Base-by-base conservation (phyloP, 2,329 filamentous ascomycete genomes). In the Aspergillus neotritici region DNA sequence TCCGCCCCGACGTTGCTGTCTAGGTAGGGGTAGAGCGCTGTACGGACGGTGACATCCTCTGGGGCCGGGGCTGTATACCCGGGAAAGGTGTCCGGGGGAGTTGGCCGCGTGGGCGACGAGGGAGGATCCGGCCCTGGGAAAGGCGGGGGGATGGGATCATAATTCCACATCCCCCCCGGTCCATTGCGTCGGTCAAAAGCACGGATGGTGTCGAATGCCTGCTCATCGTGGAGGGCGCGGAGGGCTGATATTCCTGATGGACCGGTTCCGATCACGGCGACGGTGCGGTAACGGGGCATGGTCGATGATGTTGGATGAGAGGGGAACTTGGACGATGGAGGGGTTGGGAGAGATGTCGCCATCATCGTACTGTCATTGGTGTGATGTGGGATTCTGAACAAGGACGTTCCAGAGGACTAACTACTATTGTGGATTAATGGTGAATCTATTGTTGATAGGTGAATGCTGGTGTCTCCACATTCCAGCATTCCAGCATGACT, bases 111-210 rank as follows among this genome's bases (percentile, higher is more conserved):
- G 7, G 10, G 15, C 10, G 16, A 32, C 2, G 13, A 15, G 16
- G 44, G 16, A 2, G 32, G 4, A 4, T 11, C 35, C 2, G 45
- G 37, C 3, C 45, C 29, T 4, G 51, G 52, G 40, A 63, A 63
- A 11, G 40, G 34, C 35, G 61, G 57, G 1, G 61, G 58, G 1
- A 47, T 42, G 11, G 55, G 44, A 37, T 63, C 59, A 37, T 54
- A 57, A 29, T 55, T 52, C 63, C 63, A 66, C 4, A 58, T 56
- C 5, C 62, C 62, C 12, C 62, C 62, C 3, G 57, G 50, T 12
- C 49, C 47, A 40, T 61, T 50, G 29, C 56, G 55, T 43, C 63
- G 48, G 43, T 65, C 62, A 31, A 65, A 66, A 4, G 64, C 52
- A 7, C 57, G 55, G 37, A 65, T 59, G 1, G 33, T 55, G n/a